phyloP scores from a whole-genome alignment of 1,284 basidiomycete species.

The Microbotryomycetes sp. region DNA sequence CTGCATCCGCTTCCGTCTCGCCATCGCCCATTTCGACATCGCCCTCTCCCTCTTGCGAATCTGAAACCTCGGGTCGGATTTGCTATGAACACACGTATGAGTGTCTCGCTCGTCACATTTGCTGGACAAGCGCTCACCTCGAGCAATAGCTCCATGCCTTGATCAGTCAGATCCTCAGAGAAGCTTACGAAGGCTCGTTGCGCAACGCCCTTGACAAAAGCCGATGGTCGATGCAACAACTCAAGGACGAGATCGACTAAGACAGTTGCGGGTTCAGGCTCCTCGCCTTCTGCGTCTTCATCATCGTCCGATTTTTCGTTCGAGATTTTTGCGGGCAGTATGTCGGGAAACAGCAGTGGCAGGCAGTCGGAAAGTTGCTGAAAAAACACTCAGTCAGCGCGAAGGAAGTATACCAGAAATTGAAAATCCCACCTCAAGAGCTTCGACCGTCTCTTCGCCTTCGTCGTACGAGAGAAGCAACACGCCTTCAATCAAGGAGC shows the following conservation, averaged over 20 bases:
- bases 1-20: conserved; percentile 39
- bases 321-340: conserved; percentile 19
- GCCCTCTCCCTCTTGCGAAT: conserved; percentile 43
- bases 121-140: conserved; percentile 51
- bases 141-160: conserved; percentile 74
- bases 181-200: conserved; percentile 75
- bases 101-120: too few species aligned
- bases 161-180: conserved; percentile 59
- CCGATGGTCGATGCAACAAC: conserved; percentile 74
- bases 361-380: conserved; percentile 19
- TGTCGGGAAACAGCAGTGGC: conserved; percentile 37
- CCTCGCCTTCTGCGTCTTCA: conserved; percentile 41
- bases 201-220: conserved; percentile 71
- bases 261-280: conserved; percentile 63
- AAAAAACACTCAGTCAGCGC: too few species aligned
- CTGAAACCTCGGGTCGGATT: conserved; percentile 49
- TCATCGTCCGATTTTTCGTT: conserved; percentile 42
- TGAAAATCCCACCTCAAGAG: conserved; percentile 61
- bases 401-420: too few species aligned
- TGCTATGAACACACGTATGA: conserved; percentile 64
- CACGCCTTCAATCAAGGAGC: conserved; percentile 43
- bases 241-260: conserved; percentile 83
- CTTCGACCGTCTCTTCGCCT: conserved; percentile 50
- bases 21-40: conserved; percentile 43
- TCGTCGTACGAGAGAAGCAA: conserved; percentile 65